Evolutionary conservation across 169 alveolate genomes (phyloP), one percentile per base, ranked within the genome.

Genomic region (Plasmodium blacklocki): DNA sequence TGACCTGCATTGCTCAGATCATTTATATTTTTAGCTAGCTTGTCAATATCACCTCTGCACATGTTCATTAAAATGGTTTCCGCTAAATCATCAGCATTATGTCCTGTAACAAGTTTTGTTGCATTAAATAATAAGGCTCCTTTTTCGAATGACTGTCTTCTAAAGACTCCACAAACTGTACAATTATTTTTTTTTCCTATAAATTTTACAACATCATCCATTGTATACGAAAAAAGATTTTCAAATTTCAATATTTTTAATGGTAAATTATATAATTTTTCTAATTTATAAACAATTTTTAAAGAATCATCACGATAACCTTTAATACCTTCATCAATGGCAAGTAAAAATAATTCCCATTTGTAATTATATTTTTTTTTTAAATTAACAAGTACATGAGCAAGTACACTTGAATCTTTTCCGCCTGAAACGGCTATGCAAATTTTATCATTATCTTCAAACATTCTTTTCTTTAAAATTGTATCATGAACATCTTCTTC

Each of bases 361-460:
- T 98, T 98, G 80, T 97, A 96, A 73, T 97, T 93, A 86, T 98
- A 95, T 74, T 97, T 93, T 74, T 94, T 96, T 83, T 98, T 98
- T 29, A 98, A 94, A 18, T 95, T 94, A 49, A 96, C 95, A 68
- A 98, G 95, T 2, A 98, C 98, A 91, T 98, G 98, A 5, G 98
- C 97, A 59, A 98, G 88, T 9, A 98, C 99, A 47, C 99, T 97
- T 21, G 99, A 97, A 74, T 98, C 99, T 93, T 98, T 98, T 3
- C 99, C 99, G 32, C 99, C 99, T 15, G 99, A 96, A 7, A 98
- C 99, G 49, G 98, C 99, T 26, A 98, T 95, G 8, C 99, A 99
- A 18, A 98, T 97, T 71, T 93, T 95, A 87, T 98, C 98, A 5
- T 99, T 99, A 49, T 83, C 93, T n/a, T 73, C 66, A 68, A 96